Base-by-base conservation (phyloP, 176 grass and related monocot genomes). In the Puccinellia tenuiflora region DNA sequence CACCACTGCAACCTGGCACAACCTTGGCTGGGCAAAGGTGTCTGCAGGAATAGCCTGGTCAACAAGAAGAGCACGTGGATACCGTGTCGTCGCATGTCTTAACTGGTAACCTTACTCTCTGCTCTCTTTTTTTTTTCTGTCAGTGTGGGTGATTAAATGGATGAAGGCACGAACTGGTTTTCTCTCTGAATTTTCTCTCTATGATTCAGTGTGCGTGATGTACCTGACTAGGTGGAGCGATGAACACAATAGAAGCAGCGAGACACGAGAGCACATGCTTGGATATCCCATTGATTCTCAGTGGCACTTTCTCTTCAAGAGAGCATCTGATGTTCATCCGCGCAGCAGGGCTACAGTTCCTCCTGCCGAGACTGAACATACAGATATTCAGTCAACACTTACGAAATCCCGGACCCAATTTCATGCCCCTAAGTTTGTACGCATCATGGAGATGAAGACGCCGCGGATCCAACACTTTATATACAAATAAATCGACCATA, bases 41-140 rank as follows among this genome's bases (percentile, higher is more conserved):
- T 93, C 89, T 76, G 89, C 83, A 85, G 84, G 81, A 87, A 93
- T 38, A 86, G 77, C 93, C 93, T 98, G 90, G 45, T 80, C 75
- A 94, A 79, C 84, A 86, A 83, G 73, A 68, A 88, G 39, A 87
- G 77, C 42, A 48, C 51, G 60, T 88, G 69, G 60, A 87, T 74
- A 69, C 64, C 10, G 1, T 61, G 75, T 18, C 4, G 51, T 18
- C 4, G 51, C 68, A 69, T 0, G n/a, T 40, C 18, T 73, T 18
- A 77, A 53, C 6, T 8, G 50, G 7, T 60, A 85, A 20, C 35
- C 38, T 67, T 51, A 51, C 38, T 34, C 18, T 3, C 15, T 16
- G 3, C 7, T 50, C 7, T 31, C 11, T 3, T 3, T 22, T 21
- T 45, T 13, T 1, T 40, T 39, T 68, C 1, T 81, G 9, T 55